These are phyloP conservation scores for Taphrina communis DNA, from an alignment of 1,139 yeast genomes.

Conservation along the genomic window DNA sequence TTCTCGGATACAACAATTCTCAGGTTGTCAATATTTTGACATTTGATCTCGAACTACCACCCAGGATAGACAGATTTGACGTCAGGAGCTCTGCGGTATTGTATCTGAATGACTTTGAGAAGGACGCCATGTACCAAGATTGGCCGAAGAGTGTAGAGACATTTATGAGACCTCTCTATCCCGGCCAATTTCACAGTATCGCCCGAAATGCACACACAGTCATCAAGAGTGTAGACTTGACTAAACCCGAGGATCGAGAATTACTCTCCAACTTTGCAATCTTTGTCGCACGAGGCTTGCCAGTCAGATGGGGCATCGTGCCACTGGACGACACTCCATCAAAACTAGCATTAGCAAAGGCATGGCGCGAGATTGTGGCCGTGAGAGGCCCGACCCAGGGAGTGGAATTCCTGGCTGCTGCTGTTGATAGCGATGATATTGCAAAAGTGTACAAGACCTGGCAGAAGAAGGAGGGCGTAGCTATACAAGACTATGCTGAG, in stretches of 20 bases:
- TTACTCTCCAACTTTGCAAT: constrained; percentile 50
- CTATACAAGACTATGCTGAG: constrained; percentile 3
- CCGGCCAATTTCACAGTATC: constrained; percentile 71
- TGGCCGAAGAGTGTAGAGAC: constrained; percentile 51
- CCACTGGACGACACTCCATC: constrained; percentile 57
- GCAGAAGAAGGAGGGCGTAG: constrained; percentile 46
- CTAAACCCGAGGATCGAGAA: constrained; percentile 58
- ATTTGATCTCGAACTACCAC: constrained; percentile 44
- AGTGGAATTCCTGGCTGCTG: constrained; percentile 26
- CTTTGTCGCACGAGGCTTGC: constrained; percentile 60
- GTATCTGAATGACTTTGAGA: constrained; percentile 78
- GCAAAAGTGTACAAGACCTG: constrained; percentile 42
- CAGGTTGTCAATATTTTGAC: constrained; percentile 46
- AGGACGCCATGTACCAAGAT: constrained; percentile 61
- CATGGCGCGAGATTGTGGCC: constrained; percentile 30
- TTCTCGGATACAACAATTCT: constrained; percentile 45
- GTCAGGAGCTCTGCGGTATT: constrained; percentile 55
- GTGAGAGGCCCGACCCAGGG: constrained; percentile 13
- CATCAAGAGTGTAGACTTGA: constrained; percentile 71
- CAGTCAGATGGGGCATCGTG: constrained; percentile 80
- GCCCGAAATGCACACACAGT: constrained; percentile 77
- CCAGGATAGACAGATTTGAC: constrained; percentile 53
- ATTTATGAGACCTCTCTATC: constrained; percentile 46
- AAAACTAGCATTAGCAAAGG: constrained; percentile 44
- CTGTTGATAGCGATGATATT: constrained; percentile 7